Evolutionary conservation across 225 moss, liverwort and hornwort genomes (phyloP).

Genomic region (Pseudoscleropodium purum): DNA sequence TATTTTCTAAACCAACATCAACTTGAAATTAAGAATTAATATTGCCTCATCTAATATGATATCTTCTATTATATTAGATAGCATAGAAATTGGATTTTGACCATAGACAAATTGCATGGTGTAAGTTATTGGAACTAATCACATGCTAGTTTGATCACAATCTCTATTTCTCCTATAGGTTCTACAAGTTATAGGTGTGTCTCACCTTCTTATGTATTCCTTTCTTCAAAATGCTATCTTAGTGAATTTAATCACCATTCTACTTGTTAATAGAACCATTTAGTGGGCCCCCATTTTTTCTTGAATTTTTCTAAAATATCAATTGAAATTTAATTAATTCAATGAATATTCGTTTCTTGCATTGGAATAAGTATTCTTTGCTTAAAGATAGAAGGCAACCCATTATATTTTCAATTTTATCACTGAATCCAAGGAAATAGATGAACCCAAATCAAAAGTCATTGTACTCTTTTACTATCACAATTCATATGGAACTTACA

Average conservation of each 20-base stretch:
- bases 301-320: background rate
- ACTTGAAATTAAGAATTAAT: background rate
- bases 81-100: fast-evolving
- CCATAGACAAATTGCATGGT: background rate
- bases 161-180: background rate
- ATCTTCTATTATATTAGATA: background rate
- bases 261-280: background rate
- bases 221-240: background rate
- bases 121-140: background rate
- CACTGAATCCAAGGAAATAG: background rate
- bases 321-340: background rate
- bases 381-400: fast-evolving
- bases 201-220: background rate
- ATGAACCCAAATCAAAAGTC: background rate
- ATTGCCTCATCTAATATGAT: background rate
- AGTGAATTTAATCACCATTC: fast-evolving
- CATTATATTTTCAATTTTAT: background rate
- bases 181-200: background rate
- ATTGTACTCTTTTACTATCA: background rate
- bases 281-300: no score
- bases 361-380: background rate
- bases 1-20: background rate
- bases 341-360: background rate
- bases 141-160: background rate
- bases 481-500: no score